Evolutionary conservation across 148 eudicot genomes (phyloP).

Genomic region (Persicaria tinctoria): DNA sequence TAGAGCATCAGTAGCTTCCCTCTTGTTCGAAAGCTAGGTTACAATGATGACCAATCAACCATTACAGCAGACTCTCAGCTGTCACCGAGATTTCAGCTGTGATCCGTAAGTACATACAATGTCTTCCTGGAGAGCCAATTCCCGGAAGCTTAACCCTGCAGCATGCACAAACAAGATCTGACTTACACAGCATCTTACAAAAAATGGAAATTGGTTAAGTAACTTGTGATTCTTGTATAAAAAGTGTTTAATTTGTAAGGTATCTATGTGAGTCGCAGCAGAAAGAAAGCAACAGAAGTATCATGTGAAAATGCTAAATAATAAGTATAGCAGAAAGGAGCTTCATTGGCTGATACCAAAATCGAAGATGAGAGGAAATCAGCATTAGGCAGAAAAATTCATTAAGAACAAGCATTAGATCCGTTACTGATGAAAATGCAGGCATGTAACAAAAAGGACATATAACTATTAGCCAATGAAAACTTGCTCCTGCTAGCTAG

Average conservation of each 20-base stretch:
- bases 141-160: neutral
- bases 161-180: neutral
- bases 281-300: neutral
- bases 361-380: neutral
- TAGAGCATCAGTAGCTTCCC: neutral
- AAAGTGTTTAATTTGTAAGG: neutral
- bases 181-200: neutral
- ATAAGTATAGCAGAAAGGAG: neutral
- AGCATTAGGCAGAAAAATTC: neutral
- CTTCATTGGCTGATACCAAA: neutral
- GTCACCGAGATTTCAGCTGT: no score
- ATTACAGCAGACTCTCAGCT: no score
- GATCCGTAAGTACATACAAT: neutral
- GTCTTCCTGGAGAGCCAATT: neutral
- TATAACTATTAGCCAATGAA: neutral
- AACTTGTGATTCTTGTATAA: neutral
- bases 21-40: neutral
- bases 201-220: neutral
- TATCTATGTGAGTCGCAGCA: neutral
- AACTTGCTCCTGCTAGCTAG: neutral
- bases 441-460: neutral
- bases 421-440: neutral
- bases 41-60: no score
- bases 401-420: neutral
- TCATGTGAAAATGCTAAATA: neutral